Conservation (phyloP, 495 filamentous ascomycete species). For the Hyaloscypha finlandica region DNA sequence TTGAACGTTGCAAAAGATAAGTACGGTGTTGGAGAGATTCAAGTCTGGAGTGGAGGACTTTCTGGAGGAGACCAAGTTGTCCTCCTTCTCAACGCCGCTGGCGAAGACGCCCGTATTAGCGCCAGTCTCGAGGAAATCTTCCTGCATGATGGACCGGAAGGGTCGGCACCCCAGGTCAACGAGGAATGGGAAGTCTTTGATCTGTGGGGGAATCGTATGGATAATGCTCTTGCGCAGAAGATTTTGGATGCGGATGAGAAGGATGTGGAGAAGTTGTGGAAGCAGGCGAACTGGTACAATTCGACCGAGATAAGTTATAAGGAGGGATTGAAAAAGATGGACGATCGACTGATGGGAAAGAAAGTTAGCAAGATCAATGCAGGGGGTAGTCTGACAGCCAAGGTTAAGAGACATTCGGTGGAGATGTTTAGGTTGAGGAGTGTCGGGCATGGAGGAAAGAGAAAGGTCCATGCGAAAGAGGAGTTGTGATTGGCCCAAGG, state of each 20-base stretch:
- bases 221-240: slow-evolving; percentile 39
- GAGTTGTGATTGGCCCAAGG: slow-evolving; percentile 5
- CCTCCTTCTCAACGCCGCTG: slow-evolving; percentile 45
- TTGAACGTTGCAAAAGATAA: slow-evolving; percentile 27
- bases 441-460: slow-evolving; percentile 21
- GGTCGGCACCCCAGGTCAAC: slow-evolving; percentile 38
- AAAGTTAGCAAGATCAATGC: slow-evolving; percentile 41
- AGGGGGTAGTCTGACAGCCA: slow-evolving; percentile 39
- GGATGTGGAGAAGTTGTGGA: slow-evolving; percentile 20
- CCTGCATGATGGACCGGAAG: slow-evolving; percentile 42
- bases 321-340: slow-evolving; percentile 38
- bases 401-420: slow-evolving; percentile 45
- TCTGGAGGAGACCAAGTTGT: slow-evolving; percentile 44
- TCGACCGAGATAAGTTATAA: slow-evolving; percentile 40
- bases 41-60: slow-evolving; percentile 48
- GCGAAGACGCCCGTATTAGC: slow-evolving; percentile 41
- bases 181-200: slow-evolving; percentile 53
- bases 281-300: slow-evolving; percentile 35
- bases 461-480: slow-evolving; percentile 19
- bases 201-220: slow-evolving; percentile 56
- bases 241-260: slow-evolving; percentile 40
- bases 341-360: slow-evolving; percentile 42
- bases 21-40: slow-evolving; percentile 46
- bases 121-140: slow-evolving; percentile 55
- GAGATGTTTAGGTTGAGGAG: slow-evolving; percentile 44